phyloP scores from a whole-genome alignment of 139 green algal species.

The Diplosphaera chodatii region DNA sequence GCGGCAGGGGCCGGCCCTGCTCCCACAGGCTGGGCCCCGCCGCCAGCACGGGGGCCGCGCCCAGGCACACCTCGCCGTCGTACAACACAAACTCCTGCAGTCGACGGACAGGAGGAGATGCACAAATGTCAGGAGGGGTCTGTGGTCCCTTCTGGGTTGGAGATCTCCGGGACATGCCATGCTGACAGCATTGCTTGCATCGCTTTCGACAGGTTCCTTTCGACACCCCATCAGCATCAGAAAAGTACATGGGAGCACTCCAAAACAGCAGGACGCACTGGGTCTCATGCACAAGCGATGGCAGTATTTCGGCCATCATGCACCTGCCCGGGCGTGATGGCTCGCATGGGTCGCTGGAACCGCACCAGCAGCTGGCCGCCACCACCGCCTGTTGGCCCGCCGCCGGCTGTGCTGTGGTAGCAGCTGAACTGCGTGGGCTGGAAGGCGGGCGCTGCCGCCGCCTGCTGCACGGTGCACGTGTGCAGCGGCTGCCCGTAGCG shows the following conservation, averaged over 20 bases:
- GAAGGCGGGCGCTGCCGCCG: neutral
- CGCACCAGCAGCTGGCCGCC: slow-evolving; percentile 23
- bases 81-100: slow-evolving; percentile 74
- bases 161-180: no score
- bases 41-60: slow-evolving; percentile 37
- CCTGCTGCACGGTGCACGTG: neutral
- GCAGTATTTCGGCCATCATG: neutral
- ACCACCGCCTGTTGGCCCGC: no score
- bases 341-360: slow-evolving; percentile 37
- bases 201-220: no score
- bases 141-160: no score
- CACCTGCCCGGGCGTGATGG: slow-evolving; percentile 51
- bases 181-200: no score
- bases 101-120: no score
- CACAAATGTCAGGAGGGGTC: no score
- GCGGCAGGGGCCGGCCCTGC: neutral
- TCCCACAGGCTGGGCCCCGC: slow-evolving; percentile 36
- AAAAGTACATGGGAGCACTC: no score
- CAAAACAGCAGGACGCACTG: no score
- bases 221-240: no score
- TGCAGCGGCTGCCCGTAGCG: slow-evolving; percentile 38
- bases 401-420: no score
- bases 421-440: neutral
- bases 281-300: no score
- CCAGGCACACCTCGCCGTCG: slow-evolving; percentile 57